Evolutionary conservation across 768 basidiomycete genomes (phyloP).

Genomic region (button mushroom (Agaricus bisporus)): DNA sequence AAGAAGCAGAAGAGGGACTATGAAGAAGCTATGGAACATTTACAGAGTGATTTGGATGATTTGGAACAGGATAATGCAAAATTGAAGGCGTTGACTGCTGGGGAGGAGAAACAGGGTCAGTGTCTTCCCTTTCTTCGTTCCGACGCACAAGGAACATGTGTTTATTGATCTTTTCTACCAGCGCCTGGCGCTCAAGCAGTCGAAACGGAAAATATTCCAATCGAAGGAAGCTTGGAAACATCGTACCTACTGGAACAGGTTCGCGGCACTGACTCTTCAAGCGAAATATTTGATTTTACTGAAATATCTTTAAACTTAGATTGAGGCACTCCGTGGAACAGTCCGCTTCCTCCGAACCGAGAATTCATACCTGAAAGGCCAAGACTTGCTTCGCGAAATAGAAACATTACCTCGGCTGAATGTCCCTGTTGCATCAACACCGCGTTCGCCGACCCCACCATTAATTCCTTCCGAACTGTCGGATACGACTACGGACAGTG

Average conservation of each 20-base stretch:
- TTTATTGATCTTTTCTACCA: slow-evolving; percentile 8
- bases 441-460: slow-evolving; percentile 56
- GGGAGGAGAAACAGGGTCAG: slow-evolving; percentile 70
- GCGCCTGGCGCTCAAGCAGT: slow-evolving; percentile 43
- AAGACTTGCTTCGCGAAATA: slow-evolving; percentile 83
- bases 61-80: slow-evolving; percentile 86
- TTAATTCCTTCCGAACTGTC: slow-evolving; percentile 59
- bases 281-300: not conserved
- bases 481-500: slow-evolving; percentile 42
- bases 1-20: slow-evolving; percentile 87
- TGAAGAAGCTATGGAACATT: slow-evolving; percentile 89
- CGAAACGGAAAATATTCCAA: slow-evolving; percentile 56
- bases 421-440: slow-evolving; percentile 26
- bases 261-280: slow-evolving; percentile 9
- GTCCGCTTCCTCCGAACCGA: slow-evolving; percentile 91
- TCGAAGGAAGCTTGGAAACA: slow-evolving; percentile 82
- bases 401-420: slow-evolving; percentile 65
- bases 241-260: slow-evolving; percentile 88
- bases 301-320: slow-evolving; percentile 32
- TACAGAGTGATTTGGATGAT: slow-evolving; percentile 82
- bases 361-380: slow-evolving; percentile 90
- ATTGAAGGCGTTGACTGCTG: slow-evolving; percentile 61
- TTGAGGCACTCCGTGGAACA: slow-evolving; percentile 86
- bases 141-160: not conserved
- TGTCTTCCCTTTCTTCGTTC: not conserved